Evolutionary conservation across 2,329 filamentous ascomycete species (phyloP).

Genomic region (Byssoonygena ceratinophila): DNA sequence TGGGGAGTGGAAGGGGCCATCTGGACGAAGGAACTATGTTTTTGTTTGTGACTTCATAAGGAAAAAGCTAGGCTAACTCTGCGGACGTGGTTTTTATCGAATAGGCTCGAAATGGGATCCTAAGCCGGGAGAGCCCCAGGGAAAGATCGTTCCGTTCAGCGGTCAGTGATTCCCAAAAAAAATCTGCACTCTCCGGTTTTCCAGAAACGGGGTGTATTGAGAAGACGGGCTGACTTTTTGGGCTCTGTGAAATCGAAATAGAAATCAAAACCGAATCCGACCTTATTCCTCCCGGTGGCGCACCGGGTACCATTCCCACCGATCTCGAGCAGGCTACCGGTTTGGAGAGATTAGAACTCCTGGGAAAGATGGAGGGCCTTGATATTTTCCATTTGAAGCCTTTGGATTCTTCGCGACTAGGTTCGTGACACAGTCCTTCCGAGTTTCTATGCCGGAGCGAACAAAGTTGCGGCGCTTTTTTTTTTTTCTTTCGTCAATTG

Average conservation of each 20-base stretch:
- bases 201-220: no score
- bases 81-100: no score
- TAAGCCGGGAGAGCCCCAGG: conserved; percentile 30
- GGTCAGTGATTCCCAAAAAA: conserved; percentile 26
- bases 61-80: no score
- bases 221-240: no score
- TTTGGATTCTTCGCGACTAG: conserved; percentile 78
- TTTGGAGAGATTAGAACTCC: conserved; percentile 95
- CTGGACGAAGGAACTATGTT: no score
- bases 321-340: conserved; percentile 93
- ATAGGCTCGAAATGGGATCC: conserved; percentile 31
- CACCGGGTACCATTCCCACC: conserved; percentile 74
- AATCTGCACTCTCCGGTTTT: not conserved
- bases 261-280: conserved; percentile 76
- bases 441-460: not conserved
- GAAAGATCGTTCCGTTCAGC: conserved; percentile 37
- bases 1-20: not conserved
- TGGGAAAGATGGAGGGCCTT: conserved; percentile 98
- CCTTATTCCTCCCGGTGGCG: conserved; percentile 72
- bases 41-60: no score
- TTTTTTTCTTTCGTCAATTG: no score
- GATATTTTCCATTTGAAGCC: conserved; percentile 98
- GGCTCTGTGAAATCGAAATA: conserved; percentile 35
- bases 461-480: no score
- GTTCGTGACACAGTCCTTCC: conserved; percentile 40